phyloP scores from a whole-genome alignment of 805 yeast genomes.

The Wickerhamiella australiensis region DNA sequence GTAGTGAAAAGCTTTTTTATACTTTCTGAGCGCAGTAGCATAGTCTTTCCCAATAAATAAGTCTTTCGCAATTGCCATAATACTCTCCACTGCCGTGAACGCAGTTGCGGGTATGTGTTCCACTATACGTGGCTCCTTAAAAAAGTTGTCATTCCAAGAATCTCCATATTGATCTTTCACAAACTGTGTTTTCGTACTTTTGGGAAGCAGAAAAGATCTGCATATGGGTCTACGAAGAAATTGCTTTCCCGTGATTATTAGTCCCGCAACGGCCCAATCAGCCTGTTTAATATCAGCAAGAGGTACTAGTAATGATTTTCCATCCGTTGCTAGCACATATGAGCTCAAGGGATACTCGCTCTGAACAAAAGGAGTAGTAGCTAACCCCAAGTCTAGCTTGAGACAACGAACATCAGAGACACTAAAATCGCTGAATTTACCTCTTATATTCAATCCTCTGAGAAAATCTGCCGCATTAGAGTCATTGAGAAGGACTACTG shows the following conservation, averaged over 20 bases:
- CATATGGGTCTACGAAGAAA: constrained; percentile 2
- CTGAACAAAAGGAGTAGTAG: neutral
- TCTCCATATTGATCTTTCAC: constrained; percentile 20
- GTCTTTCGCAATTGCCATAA: constrained; percentile 53
- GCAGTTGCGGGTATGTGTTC: constrained; percentile 19
- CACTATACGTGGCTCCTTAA: constrained; percentile 22
- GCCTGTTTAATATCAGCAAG: constrained; percentile 1
- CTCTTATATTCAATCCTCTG: neutral
- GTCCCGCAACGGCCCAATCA: constrained; percentile 14
- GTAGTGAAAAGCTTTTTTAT: constrained; percentile 58
- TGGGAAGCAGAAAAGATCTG: constrained; percentile 13
- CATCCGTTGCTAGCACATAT: constrained; percentile 9
- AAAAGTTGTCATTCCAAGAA: constrained; percentile 19
- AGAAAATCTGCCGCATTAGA: constrained; percentile 2
- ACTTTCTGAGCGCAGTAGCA: constrained; percentile 52
- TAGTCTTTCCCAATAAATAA: constrained; percentile 52
- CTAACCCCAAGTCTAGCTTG: neutral
- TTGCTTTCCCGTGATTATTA: constrained; percentile 20
- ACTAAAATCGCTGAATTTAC: neutral
- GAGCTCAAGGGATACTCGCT: constrained; percentile 11
- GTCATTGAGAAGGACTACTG: constrained; percentile 11
- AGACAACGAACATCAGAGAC: neutral
- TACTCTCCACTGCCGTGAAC: constrained; percentile 12
- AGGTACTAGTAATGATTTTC: constrained; percentile 3
- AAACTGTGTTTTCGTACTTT: constrained; percentile 20